phyloP scores from a whole-genome alignment of 2,329 filamentous ascomycete species.

The Ceratocystis alfenasii region DNA sequence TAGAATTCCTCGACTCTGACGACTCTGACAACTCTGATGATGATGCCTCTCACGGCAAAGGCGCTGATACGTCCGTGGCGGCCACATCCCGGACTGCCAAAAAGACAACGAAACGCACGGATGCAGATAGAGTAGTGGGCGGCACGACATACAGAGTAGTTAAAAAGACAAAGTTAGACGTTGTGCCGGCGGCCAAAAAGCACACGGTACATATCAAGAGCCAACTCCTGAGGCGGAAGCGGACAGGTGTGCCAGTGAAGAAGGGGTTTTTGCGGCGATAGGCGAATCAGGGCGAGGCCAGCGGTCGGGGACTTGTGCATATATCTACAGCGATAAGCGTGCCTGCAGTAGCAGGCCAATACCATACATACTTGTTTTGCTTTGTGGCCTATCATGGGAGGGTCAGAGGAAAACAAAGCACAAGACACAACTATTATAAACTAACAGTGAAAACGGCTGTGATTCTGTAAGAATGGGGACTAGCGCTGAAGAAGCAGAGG shows the following conservation, averaged over 20 bases:
- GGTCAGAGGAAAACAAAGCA: no score
- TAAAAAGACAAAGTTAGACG: conserved; percentile 34
- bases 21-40: conserved; percentile 29
- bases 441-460: no score
- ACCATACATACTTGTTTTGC: no score
- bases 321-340: no score
- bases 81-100: conserved; percentile 28
- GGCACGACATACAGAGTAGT: conserved; percentile 43
- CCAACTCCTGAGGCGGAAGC: conserved; percentile 36
- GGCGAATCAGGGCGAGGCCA: background rate
- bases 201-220: conserved; percentile 34
- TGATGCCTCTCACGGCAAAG: conserved; percentile 23
- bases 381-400: no score
- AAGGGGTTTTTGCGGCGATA: conserved; percentile 35
- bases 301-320: background rate
- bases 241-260: conserved; percentile 30
- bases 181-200: conserved; percentile 40
- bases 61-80: conserved; percentile 14
- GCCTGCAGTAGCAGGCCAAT: no score
- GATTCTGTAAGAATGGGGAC: no score
- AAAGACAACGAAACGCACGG: conserved; percentile 26
- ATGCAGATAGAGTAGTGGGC: conserved; percentile 40
- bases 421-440: no score
- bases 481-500: no score
- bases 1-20: conserved; percentile 44